A percentile compares a stretch with the other conserved stretches of the same genome.
Conservation (phyloP, 208 protist genomes). For the Blastocrithidia nonstop region DNA sequence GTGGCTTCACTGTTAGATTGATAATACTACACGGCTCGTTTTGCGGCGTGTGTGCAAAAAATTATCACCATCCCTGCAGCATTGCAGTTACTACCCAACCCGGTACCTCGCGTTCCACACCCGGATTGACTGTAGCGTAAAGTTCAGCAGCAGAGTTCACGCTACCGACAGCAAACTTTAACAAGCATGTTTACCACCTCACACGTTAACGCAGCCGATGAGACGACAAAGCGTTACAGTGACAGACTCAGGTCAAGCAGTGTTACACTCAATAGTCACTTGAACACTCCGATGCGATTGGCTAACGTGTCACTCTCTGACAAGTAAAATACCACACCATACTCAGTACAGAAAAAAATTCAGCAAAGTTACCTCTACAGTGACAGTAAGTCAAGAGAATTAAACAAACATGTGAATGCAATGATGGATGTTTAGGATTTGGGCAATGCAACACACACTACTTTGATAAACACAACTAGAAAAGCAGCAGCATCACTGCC, state of each 20-base stretch:
- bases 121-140: conserved; percentile 96
- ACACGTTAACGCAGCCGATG: neutral
- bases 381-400: no score
- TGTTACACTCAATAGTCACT: no score
- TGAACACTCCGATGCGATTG: no score
- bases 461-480: no score
- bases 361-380: neutral
- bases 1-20: conserved; percentile 96
- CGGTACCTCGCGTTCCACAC: conserved; percentile 93
- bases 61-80: conserved; percentile 99
- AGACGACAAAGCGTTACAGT: neutral
- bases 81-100: conserved; percentile 93
- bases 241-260: no score
- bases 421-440: no score
- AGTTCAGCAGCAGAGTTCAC: conserved; percentile 67
- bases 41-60: conserved; percentile 96
- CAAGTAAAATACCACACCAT: no score
- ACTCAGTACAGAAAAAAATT: no score
- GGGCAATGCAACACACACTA: no score
- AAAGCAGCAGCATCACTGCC: no score
- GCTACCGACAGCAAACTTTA: conserved; percentile 58
- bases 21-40: conserved; percentile 98
- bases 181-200: conserved; percentile 29
- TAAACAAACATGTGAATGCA: no score
- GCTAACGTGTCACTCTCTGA: no score